A percentile compares a stretch with the other conserved stretches of the same genome.
phyloP scores from a whole-genome alignment of 768 basidiomycete species.

The Amanita thiersii region DNA sequence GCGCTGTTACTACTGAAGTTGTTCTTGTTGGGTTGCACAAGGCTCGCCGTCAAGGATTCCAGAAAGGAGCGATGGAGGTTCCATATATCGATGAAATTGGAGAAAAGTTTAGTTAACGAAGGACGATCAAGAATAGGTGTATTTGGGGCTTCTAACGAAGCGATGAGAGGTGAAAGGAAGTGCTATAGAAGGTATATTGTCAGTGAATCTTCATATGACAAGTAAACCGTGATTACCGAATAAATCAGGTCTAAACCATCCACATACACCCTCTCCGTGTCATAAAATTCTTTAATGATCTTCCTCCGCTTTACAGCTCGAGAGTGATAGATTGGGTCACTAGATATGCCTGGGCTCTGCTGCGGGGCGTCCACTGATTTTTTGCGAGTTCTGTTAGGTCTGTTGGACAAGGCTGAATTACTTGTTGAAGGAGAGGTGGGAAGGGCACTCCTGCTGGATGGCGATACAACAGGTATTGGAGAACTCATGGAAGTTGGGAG shows the following conservation, averaged over 20 bases:
- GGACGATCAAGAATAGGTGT: constrained; percentile 66
- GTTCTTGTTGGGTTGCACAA: constrained; percentile 12
- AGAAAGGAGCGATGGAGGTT: constrained; percentile 77
- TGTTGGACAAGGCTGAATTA: too few species aligned
- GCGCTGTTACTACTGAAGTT: not conserved
- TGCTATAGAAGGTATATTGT: constrained; percentile 38
- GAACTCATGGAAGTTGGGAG: too few species aligned
- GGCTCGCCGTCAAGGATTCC: constrained; percentile 42
- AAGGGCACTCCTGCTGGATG: too few species aligned
- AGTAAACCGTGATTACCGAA: constrained; percentile 38
- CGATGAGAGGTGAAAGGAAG: constrained; percentile 74
- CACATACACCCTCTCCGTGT: constrained; percentile 76
- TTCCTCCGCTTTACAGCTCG: constrained; percentile 51
- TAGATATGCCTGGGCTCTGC: too few species aligned
- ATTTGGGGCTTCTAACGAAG: constrained; percentile 57
- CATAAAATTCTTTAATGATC: constrained; percentile 73
- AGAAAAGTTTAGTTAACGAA: constrained; percentile 69
- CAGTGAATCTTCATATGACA: constrained; percentile 1
- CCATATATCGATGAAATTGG: constrained; percentile 90
- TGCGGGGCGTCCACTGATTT: not conserved
- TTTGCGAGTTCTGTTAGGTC: constrained; percentile 14
- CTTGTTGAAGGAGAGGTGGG: too few species aligned
- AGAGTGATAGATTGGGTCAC: constrained; percentile 28
- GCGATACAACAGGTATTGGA: constrained; percentile 19
- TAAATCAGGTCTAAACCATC: constrained; percentile 79